A percentile compares a stretch with the other conserved stretches of the same genome.
Evolutionary conservation across 495 filamentous ascomycete species (phyloP).

Genomic region (Penicillium angulare): DNA sequence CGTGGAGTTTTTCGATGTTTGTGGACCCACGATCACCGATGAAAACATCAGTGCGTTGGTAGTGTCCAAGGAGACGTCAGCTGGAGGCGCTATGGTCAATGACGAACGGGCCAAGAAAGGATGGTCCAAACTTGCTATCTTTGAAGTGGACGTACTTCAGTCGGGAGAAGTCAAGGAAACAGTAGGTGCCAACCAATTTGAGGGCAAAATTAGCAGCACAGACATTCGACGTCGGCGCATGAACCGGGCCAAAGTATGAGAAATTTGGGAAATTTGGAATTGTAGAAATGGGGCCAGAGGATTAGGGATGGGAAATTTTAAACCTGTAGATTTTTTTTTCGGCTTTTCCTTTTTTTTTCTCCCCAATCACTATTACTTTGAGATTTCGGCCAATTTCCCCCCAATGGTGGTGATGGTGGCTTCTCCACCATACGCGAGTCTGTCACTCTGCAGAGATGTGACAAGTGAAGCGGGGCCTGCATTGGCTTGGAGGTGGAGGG

Average conservation of each 20-base stretch:
- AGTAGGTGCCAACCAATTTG: conserved; percentile 58
- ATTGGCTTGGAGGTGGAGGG: conserved; percentile 3
- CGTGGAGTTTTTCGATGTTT: conserved; percentile 83
- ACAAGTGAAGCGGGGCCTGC: conserved; percentile 27
- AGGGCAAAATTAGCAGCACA: conserved; percentile 87
- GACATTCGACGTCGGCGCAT: conserved; percentile 57
- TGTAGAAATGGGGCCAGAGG: not conserved
- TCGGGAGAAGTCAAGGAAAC: conserved; percentile 54
- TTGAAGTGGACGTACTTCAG: conserved; percentile 90
- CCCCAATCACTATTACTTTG: not conserved
- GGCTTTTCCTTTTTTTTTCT: not conserved
- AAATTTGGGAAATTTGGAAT: conserved; percentile 4
- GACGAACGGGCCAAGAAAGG: conserved; percentile 72
- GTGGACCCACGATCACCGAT: conserved; percentile 87
- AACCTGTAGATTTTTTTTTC: conserved; percentile 11
- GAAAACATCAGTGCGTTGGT: conserved; percentile 75
- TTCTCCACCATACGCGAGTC: conserved; percentile 17
- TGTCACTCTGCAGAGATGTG: conserved; percentile 34
- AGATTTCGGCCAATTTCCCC: conserved; percentile 22
- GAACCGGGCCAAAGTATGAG: conserved; percentile 37
- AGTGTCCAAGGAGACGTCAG: conserved; percentile 84
- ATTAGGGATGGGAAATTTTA: conserved; percentile 1
- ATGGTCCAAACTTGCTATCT: conserved; percentile 73
- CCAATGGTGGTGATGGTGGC: conserved; percentile 13
- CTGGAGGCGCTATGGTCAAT: conserved; percentile 83